Percentiles rank a stretch among this genome's conserved stretches.
Evolutionary conservation across 2,329 filamentous ascomycete species (phyloP).

Genomic region (Cladosporium velox): DNA sequence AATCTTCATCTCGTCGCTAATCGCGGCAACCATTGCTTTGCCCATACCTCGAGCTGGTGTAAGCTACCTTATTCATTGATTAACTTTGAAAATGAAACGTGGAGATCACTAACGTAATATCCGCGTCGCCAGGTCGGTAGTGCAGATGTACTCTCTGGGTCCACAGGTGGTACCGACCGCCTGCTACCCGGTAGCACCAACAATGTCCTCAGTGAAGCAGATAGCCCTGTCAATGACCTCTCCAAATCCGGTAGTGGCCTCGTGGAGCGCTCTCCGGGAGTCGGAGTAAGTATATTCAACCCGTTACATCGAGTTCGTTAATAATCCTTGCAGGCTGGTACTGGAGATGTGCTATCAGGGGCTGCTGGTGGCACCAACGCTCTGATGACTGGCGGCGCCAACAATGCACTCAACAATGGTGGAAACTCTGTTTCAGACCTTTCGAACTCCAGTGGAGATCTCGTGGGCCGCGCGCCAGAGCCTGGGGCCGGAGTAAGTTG

Average conservation of each 20-base stretch:
- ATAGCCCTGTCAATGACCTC: background rate
- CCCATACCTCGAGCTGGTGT: background rate
- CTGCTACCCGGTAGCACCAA: background rate
- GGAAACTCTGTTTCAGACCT: conserved; percentile 6
- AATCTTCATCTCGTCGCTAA: background rate
- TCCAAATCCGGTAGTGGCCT: background rate
- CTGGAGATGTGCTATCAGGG: conserved; percentile 2
- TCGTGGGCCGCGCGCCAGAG: background rate
- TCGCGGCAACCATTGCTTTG: background rate
- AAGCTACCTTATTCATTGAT: background rate
- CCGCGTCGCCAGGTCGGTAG: background rate
- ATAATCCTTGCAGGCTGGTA: background rate
- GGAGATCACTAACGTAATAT: background rate
- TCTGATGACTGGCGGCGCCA: background rate
- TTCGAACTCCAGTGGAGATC: background rate
- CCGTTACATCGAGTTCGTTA: background rate
- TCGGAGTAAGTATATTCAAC: background rate
- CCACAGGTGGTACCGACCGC: background rate
- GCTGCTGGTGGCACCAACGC: background rate
- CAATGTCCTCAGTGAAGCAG: background rate
- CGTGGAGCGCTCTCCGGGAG: background rate
- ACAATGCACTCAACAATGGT: background rate
- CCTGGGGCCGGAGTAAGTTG: background rate
- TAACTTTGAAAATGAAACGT: background rate
- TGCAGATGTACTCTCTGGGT: background rate